phyloP scores from a whole-genome alignment of 2,329 filamentous ascomycete genomes.

The Dactylonectria macrodidyma region DNA sequence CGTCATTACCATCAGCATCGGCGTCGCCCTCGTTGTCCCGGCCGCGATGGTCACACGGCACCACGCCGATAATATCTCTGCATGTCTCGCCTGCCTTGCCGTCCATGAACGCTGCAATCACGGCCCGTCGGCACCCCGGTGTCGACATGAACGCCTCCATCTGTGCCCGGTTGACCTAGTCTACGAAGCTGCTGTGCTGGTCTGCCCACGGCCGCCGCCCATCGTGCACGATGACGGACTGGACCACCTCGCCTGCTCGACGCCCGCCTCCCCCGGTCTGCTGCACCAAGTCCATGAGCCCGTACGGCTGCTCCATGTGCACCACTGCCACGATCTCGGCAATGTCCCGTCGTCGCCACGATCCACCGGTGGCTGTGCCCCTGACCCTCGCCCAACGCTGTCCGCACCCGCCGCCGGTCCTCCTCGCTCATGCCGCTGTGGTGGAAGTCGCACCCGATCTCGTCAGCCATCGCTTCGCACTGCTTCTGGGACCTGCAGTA shows the following conservation, averaged over 20 bases:
- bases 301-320: not conserved
- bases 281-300: constrained; percentile 5
- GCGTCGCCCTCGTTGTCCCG: no score
- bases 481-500: constrained; percentile 1
- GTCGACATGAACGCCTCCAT: no score
- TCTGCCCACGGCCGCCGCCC: not conserved
- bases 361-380: not conserved
- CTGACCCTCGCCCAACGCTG: not conserved
- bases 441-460: not conserved
- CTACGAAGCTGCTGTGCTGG: not conserved
- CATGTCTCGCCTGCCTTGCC: no score
- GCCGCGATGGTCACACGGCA: no score
- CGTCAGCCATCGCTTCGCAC: not conserved
- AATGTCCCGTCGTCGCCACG: not conserved
- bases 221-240: constrained; percentile 2
- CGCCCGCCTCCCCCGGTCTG: constrained; percentile 7
- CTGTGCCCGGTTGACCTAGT: not conserved
- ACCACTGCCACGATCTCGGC: not conserved
- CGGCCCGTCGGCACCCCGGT: no score
- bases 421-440: not conserved
- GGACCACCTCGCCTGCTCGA: constrained; percentile 1
- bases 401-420: no score
- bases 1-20: no score
- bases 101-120: no score
- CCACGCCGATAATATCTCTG: no score